phyloP scores from a whole-genome alignment of 352 stramenopile genomes.

The Phytophthora podocarpi region DNA sequence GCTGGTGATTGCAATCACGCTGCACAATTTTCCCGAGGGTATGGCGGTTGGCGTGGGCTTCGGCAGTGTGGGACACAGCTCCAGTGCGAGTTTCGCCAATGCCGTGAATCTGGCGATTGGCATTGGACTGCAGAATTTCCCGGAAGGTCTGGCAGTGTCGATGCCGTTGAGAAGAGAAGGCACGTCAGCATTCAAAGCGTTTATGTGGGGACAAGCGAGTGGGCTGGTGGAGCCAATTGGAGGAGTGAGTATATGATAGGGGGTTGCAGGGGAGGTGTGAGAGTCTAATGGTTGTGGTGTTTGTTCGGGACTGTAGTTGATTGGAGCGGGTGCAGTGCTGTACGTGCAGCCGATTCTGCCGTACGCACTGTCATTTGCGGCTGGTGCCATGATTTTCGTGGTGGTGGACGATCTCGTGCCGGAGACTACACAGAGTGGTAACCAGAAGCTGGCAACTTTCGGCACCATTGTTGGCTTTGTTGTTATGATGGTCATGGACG shows the following conservation, averaged over 20 bases:
- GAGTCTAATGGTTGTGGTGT: slow-evolving; percentile 6
- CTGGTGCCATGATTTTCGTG: slow-evolving; percentile 92
- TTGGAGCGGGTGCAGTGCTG: slow-evolving; percentile 84
- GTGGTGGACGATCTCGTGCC: slow-evolving; percentile 92
- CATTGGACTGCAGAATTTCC: slow-evolving; percentile 92
- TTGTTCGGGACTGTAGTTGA: slow-evolving; percentile 46
- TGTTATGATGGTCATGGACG: slow-evolving; percentile 93
- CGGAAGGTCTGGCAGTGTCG: slow-evolving; percentile 88
- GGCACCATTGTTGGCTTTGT: slow-evolving; percentile 90
- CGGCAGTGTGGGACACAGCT: slow-evolving; percentile 77
- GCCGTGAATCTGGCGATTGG: slow-evolving; percentile 88
- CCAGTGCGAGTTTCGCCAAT: slow-evolving; percentile 74
- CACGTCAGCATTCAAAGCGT: slow-evolving; percentile 81
- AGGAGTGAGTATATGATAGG: slow-evolving; percentile 52
- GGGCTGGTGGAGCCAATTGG: slow-evolving; percentile 89
- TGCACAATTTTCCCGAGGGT: slow-evolving; percentile 91
- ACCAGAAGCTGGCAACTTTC: slow-evolving; percentile 87
- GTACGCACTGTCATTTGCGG: slow-evolving; percentile 91
- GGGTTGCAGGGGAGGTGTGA: not conserved
- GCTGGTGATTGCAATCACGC: slow-evolving; percentile 90
- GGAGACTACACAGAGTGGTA: slow-evolving; percentile 87
- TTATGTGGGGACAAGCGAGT: slow-evolving; percentile 91
- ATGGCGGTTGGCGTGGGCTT: slow-evolving; percentile 92
- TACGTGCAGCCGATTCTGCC: slow-evolving; percentile 89
- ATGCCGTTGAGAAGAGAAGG: slow-evolving; percentile 87